Evolutionary conservation across 2,329 filamentous ascomycete genomes (phyloP).

Genomic region (Exophiala aquamarina): DNA sequence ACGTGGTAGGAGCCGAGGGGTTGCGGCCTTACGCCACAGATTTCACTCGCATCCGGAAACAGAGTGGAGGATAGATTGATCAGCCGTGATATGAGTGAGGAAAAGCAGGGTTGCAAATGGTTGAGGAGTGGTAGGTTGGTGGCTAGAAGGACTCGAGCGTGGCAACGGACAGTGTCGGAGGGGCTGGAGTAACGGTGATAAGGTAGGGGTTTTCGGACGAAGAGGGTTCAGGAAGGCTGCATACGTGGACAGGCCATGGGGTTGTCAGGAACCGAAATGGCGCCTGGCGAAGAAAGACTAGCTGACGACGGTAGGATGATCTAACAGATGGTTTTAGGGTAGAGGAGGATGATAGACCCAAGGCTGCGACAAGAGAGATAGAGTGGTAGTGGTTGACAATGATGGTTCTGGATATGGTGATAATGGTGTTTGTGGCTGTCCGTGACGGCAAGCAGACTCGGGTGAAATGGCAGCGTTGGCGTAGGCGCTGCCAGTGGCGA

Average conservation of each 20-base stretch:
- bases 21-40: slow-evolving; percentile 22
- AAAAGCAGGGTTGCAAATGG: not conserved
- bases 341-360: no score
- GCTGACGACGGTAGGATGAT: not conserved
- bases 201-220: slow-evolving; percentile 16
- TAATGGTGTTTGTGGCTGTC: not conserved
- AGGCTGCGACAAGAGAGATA: not conserved
- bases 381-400: not conserved
- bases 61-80: slow-evolving; percentile 1
- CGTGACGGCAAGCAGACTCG: no score
- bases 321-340: not conserved
- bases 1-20: slow-evolving; percentile 9
- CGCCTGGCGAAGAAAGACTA: not conserved
- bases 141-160: slow-evolving; percentile 4
- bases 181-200: slow-evolving; percentile 17
- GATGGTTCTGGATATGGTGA: not conserved
- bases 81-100: not conserved
- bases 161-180: slow-evolving; percentile 17
- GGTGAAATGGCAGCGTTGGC: no score
- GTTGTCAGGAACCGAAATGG: slow-evolving; percentile 1
- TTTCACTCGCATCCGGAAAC: slow-evolving; percentile 18
- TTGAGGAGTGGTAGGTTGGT: slow-evolving; percentile 6
- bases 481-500: no score
- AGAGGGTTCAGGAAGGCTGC: slow-evolving; percentile 18
- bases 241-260: slow-evolving; percentile 14